Percentiles rank a stretch among this genome's conserved stretches.
Conservation (phyloP, 805 yeast genomes). For the Peterozyma toletana region DNA sequence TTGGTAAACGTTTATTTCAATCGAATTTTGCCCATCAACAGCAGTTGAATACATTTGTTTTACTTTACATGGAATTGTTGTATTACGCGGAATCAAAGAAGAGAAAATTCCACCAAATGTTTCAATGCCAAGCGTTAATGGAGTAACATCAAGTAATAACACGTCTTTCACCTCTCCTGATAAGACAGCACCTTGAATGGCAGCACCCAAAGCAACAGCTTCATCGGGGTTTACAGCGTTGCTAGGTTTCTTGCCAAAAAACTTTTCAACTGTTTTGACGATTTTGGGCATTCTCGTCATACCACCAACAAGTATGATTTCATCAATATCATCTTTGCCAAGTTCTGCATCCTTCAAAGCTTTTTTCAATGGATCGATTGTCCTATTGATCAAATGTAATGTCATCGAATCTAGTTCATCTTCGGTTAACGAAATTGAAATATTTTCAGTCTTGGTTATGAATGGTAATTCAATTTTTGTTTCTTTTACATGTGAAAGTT, state of each 20-base stretch:
- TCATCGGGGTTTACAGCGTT: constrained; percentile 93
- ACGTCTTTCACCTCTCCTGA: constrained; percentile 95
- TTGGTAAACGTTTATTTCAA: constrained; percentile 94
- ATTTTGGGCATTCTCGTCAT: constrained; percentile 93
- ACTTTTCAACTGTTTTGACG: constrained; percentile 62
- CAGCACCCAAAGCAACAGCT: constrained; percentile 95
- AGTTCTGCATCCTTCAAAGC: constrained; percentile 78
- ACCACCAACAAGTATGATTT: constrained; percentile 84
- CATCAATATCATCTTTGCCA: constrained; percentile 59
- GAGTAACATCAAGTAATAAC: constrained; percentile 81
- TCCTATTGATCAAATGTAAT: constrained; percentile 56
- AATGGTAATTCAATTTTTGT: constrained; percentile 79
- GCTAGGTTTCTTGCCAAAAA: constrained; percentile 80
- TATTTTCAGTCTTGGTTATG: constrained; percentile 46
- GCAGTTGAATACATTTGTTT: constrained; percentile 93
- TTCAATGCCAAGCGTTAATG: constrained; percentile 88
- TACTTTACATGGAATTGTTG: constrained; percentile 91
- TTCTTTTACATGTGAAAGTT: constrained; percentile 64
- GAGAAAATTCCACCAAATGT: constrained; percentile 96
- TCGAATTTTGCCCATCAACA: constrained; percentile 90
- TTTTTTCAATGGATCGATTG: constrained; percentile 71
- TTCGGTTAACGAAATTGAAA: constrained; percentile 38
- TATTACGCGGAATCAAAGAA: constrained; percentile 78
- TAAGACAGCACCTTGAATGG: constrained; percentile 94
- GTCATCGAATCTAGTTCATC: constrained; percentile 43